These are phyloP conservation scores for Herpotrichia juniperi DNA, from an alignment of 2,329 filamentous ascomycete genomes.

Conservation along the genomic window DNA sequence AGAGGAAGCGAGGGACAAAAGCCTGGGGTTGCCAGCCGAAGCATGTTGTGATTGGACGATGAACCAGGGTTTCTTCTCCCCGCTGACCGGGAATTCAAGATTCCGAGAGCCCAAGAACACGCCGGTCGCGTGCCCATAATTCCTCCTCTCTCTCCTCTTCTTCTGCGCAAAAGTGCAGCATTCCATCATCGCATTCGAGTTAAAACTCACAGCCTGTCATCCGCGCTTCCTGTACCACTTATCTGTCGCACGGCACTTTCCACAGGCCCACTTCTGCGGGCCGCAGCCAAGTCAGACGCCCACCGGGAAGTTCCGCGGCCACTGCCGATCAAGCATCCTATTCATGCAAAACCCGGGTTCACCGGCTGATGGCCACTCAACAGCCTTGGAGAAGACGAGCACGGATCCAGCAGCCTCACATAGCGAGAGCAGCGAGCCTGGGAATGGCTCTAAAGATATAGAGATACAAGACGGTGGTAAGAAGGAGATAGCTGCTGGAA, in stretches of 20 bases:
- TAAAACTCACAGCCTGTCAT: too few species aligned
- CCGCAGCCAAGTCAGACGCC: neutral
- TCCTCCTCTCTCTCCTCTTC: too few species aligned
- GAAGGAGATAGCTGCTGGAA: neutral
- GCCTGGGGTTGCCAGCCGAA: too few species aligned
- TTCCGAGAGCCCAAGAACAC: too few species aligned
- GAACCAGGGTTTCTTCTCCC: too few species aligned
- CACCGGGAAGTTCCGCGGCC: conserved; percentile 13
- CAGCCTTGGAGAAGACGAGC: neutral
- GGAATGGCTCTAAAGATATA: neutral
- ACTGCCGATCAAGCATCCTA: neutral
- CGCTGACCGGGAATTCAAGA: too few species aligned
- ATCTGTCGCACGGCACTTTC: neutral
- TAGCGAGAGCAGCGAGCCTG: neutral
- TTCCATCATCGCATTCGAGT: too few species aligned
- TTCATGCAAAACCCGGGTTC: conserved; percentile 8
- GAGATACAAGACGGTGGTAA: neutral
- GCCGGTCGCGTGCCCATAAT: too few species aligned
- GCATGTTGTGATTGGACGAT: too few species aligned
- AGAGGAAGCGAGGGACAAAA: too few species aligned
- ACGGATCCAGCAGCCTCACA: neutral
- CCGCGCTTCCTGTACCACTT: neutral
- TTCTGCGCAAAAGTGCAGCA: too few species aligned
- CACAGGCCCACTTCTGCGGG: conserved; percentile 5
- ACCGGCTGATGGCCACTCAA: neutral